A percentile compares a stretch with the other conserved stretches of the same genome.
These are phyloP conservation scores for Myrica gale DNA, from an alignment of 306 rosid species.

Conservation along the genomic window DNA sequence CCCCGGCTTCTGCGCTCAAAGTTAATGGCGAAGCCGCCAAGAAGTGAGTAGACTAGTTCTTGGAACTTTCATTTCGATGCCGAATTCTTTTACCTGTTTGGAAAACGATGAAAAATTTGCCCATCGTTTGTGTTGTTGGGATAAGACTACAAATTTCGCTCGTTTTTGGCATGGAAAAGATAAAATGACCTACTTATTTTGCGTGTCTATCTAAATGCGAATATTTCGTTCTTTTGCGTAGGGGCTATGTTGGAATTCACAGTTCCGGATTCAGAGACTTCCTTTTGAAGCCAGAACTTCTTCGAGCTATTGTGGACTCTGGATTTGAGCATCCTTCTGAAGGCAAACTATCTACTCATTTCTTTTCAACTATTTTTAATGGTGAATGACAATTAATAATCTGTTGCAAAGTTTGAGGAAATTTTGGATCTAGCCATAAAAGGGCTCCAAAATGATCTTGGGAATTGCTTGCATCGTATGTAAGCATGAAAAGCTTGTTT, in stretches of 20 bases:
- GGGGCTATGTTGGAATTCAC: conserved; percentile 99
- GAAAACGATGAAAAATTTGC: neutral
- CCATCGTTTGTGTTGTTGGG: neutral
- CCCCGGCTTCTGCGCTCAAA: conserved; percentile 79
- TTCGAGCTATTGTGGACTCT: conserved; percentile 93
- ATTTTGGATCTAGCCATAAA: neutral
- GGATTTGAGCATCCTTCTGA: conserved; percentile 99
- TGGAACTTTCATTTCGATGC: neutral
- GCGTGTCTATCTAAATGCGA: neutral
- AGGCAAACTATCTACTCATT: conserved; percentile 48
- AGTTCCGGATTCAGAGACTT: conserved; percentile 99
- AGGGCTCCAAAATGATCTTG: neutral
- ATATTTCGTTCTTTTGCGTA: conserved; percentile 14
- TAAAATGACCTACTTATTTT: neutral
- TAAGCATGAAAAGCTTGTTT: neutral
- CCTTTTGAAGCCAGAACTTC: conserved; percentile 98
- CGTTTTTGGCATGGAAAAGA: no score
- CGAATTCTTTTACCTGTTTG: neutral
- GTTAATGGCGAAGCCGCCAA: conserved; percentile 89
- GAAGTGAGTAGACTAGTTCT: conserved; percentile 48
- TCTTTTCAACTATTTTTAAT: neutral
- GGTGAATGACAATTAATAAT: neutral
- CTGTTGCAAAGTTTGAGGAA: neutral
- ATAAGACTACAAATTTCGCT: no score
- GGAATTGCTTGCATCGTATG: neutral